Base-by-base conservation (phyloP, 371 early-diverging fungal species). In the Apophysomyces sp. region DNA sequence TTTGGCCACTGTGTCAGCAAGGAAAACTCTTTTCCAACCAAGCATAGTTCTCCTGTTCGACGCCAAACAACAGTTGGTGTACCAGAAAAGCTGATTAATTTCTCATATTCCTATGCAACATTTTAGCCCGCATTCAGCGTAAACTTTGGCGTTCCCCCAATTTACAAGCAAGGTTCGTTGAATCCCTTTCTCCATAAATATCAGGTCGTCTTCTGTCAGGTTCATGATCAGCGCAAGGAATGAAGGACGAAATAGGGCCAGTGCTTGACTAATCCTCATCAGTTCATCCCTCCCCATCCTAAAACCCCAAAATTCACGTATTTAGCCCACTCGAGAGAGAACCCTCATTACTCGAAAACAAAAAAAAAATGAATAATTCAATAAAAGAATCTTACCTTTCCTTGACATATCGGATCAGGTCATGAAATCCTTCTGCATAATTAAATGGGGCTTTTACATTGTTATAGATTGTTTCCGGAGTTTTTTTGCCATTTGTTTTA, bases 1-100 rank as follows among this genome's bases (percentile, higher is more conserved):
- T 84, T 86, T 52, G 86, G 74, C 97, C 96, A 95, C 60, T 88
- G 87, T 1, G 95, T 95, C 71, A 96, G 67, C 28, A 94, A 75
- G 5, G 89, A 88, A 72, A 96, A 96, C 71, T 95, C 95, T 67
- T 94, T 94, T 57, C 97, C 94, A 3, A 94, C 94, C 40, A 94
- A 68, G 4, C 90, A 91, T 24, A 96, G 90, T 73, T 94, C 94
- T 34, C 97, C 97, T 2, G 95, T 92, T 5, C 94, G 86, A 40
- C 97, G 86, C 95, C 97, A 96, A 26, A 96, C 91, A 2, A 93
- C 95, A 2, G 94, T 94, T 2, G 97, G 97, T n/a, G 97, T 95
- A 32, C 95, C 97, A n/a, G 94, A 91, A 54, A 89, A 92, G 15
- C 88, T 86, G 51, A 95, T 92, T 32, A 95, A 77, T 65, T 94